Conservation (phyloP, 306 rosid genomes). For the Astragalus membranaceus region DNA sequence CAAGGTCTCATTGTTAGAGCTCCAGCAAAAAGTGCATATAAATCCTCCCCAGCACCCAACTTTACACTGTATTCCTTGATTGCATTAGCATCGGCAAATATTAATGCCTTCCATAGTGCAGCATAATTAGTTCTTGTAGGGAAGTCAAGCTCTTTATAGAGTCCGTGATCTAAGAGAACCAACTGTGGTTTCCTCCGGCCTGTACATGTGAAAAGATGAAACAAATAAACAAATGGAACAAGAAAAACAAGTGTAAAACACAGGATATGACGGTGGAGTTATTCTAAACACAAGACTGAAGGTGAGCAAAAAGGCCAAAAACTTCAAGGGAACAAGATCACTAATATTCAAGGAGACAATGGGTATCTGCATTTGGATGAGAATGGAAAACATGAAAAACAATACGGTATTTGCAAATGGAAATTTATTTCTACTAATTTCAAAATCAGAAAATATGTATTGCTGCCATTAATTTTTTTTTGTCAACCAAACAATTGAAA, state of each 20-base stretch:
- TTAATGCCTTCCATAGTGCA: slow-evolving; percentile 83
- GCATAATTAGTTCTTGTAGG: slow-evolving; percentile 78
- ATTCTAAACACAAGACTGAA: background rate
- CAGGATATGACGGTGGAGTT: background rate
- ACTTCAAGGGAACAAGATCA: background rate
- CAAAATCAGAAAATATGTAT: background rate
- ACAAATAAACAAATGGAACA: background rate
- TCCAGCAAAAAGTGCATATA: slow-evolving; percentile 90
- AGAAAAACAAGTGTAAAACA: background rate
- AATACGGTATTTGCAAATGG: background rate
- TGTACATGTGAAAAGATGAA: slow-evolving; percentile 25
- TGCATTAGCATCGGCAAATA: slow-evolving; percentile 74
- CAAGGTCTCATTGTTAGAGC: slow-evolving; percentile 96
- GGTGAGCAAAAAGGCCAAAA: slow-evolving; percentile 7
- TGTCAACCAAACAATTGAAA: background rate
- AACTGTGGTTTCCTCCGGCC: slow-evolving; percentile 92
- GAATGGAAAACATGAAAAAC: background rate
- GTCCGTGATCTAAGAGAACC: slow-evolving; percentile 89
- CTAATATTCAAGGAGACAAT: background rate
- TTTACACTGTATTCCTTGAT: slow-evolving; percentile 84
- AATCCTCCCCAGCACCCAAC: slow-evolving; percentile 97
- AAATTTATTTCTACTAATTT: slow-evolving; percentile 5
- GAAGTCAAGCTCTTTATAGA: slow-evolving; percentile 85
- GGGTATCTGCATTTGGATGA: background rate
- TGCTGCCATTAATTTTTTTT: background rate